Percentiles rank a stretch among this genome's conserved stretches.
Conservation (phyloP, 352 stramenopile species). For the Phytopythium montanum region DNA sequence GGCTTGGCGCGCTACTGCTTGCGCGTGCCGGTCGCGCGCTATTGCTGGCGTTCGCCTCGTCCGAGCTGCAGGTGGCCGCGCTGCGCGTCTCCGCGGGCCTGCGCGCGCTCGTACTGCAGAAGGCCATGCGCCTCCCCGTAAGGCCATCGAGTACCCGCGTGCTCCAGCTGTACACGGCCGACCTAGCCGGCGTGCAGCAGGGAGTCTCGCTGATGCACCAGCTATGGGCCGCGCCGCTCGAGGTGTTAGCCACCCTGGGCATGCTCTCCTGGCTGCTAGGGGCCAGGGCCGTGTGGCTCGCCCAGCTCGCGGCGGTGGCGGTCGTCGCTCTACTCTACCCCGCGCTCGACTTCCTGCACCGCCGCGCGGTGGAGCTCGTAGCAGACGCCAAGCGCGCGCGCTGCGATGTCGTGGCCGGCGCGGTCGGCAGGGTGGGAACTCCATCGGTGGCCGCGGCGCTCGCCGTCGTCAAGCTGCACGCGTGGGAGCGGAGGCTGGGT, state of each 20-base stretch:
- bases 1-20: conserved; percentile 55
- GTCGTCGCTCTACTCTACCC: conserved; percentile 35
- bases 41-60: conserved; percentile 55
- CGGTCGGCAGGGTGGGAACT: conserved; percentile 28
- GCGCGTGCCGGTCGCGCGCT: conserved; percentile 62
- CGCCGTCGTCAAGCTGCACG: conserved; percentile 95
- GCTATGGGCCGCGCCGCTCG: conserved; percentile 54
- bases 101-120: conserved; percentile 75
- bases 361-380: conserved; percentile 31
- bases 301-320: conserved; percentile 28
- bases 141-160: conserved; percentile 12
- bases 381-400: conserved; percentile 45
- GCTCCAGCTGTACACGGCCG: conserved; percentile 52
- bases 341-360: conserved; percentile 40
- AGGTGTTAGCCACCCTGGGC: conserved; percentile 42
- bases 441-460: conserved; percentile 40
- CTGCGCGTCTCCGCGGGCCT: conserved; percentile 60
- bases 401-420: conserved; percentile 52
- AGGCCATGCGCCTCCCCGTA: conserved; percentile 44
- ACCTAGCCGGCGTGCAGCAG: conserved; percentile 58
- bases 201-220: conserved; percentile 69
- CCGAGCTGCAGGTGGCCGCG: conserved; percentile 59
- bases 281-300: conserved; percentile 1
- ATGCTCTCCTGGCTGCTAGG: conserved; percentile 58
- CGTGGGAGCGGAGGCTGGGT: conserved; percentile 90